Conservation (phyloP, 228 moss, liverwort and hornwort species). For the Sphagnum magellanicum region DNA sequence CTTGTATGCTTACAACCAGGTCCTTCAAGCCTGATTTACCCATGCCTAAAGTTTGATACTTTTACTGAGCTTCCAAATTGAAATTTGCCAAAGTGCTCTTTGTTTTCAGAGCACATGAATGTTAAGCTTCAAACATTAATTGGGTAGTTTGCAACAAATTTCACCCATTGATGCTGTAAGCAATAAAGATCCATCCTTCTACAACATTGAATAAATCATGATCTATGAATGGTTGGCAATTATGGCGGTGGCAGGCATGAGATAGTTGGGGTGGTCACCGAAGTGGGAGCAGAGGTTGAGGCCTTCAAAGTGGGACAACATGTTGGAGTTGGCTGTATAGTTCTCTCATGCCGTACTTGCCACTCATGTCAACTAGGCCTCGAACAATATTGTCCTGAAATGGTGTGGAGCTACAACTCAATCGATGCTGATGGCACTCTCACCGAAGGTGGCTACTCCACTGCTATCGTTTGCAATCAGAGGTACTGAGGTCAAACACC, state of each 20-base stretch:
- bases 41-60: too few species aligned
- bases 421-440: conserved; percentile 12
- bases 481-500: conserved; percentile 5
- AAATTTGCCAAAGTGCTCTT: not conserved
- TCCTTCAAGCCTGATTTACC: too few species aligned
- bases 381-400: conserved; percentile 14
- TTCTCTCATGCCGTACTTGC: conserved; percentile 15
- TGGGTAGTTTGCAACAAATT: not conserved
- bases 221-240: too few species aligned
- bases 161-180: not conserved
- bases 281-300: conserved; percentile 17
- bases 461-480: conserved; percentile 10
- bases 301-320: conserved; percentile 16
- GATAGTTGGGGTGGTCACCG: conserved; percentile 22
- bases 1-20: too few species aligned
- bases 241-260: conserved; percentile 13
- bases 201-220: not conserved
- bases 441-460: conserved; percentile 18
- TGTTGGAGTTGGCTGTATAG: conserved; percentile 24
- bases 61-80: not conserved
- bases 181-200: not conserved
- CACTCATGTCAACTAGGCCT: conserved; percentile 9
- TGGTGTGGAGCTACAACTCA: conserved; percentile 19
- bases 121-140: not conserved
- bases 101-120: not conserved